phyloP scores from a whole-genome alignment of 805 yeast species.

The Myxozyma nipponensis region DNA sequence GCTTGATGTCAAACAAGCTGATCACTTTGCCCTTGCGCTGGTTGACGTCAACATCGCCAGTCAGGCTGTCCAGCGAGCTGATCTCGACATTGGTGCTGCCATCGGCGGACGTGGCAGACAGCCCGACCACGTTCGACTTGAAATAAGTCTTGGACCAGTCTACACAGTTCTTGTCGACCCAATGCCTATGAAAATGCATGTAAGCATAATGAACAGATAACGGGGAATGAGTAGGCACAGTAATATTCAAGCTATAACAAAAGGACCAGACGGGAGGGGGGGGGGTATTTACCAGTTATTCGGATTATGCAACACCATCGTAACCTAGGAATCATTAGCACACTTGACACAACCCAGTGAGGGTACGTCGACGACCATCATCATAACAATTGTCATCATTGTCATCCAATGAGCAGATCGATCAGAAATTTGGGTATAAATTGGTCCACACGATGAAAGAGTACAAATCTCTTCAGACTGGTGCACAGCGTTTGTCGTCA shows the following conservation, averaged over 20 bases:
- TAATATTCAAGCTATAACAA: background rate
- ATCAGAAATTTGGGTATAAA: constrained; percentile 29
- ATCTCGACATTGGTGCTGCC: constrained; percentile 38
- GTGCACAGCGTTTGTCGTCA: constrained; percentile 27
- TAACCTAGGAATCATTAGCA: constrained; percentile 2
- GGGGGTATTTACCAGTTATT: constrained; percentile 61
- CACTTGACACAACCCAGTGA: background rate
- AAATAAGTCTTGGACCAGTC: constrained; percentile 85
- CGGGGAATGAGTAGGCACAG: background rate
- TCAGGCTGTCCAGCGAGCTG: constrained; percentile 54
- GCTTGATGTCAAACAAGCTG: constrained; percentile 75
- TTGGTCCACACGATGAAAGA: constrained; percentile 27
- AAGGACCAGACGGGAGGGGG: background rate
- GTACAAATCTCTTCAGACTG: constrained; percentile 30
- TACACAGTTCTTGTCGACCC: constrained; percentile 97
- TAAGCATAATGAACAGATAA: background rate
- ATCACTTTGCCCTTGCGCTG: constrained; percentile 97
- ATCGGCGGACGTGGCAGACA: constrained; percentile 40
- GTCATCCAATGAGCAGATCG: background rate
- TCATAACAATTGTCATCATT: background rate
- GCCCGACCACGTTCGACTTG: constrained; percentile 53
- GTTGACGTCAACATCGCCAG: constrained; percentile 95
- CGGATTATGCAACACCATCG: constrained; percentile 93
- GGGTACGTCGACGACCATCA: too few species aligned
- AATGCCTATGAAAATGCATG: constrained; percentile 56